Evolutionary conservation across 371 early-diverging fungal genomes (phyloP), one percentile per base, ranked within the genome.

Genomic region (Aphelidium insulamus): DNA sequence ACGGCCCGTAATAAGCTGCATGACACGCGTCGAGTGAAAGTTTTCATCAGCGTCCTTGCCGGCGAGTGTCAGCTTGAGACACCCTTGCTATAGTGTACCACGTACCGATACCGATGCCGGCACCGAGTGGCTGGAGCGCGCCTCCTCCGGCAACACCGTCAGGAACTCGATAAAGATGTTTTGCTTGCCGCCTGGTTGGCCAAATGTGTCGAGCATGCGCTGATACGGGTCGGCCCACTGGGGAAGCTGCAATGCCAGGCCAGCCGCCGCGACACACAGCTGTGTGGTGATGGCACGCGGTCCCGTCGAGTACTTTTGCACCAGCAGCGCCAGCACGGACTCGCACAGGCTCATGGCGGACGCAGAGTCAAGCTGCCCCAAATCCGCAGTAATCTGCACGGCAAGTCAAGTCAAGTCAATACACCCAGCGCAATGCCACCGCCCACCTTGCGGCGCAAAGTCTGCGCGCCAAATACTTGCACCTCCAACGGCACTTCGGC

Each of bases 391-490:
- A 33, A 85, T 73, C 79, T 80, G 39, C 3, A 15, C 3, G 27
- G 6, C 12, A 5, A 33, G n/a, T 8, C 9, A 4, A 18, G 20
- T 4, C 23, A 14, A 24, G 2, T 5, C 15, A 18, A 9, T 33
- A 33, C 12, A 17, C 10, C 2, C 21, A 20, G 11, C 28, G 17
- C 10, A 21, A 20, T 31, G 24, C 14, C n/a, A 15, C 14, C 18
- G 5, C 33, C 37, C 45, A 80, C 79, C 70, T 94, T 94, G 49
- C 70, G 71, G 28, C 86, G 63, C 36, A 94, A 54, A 1, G 88
- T 90, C 51, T 91, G 91, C 2, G 90, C 86, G 2, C 86, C 83
- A 66, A 91, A 86, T 6, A 84, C 43, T 23, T 66, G 68, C 3
- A 66, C 61, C 39, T 77, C 77, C 1, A 46, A 33, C 7, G 60